Evolutionary conservation across 441 rosid species (phyloP).

Genomic region (Populus trichocarpa): DNA sequence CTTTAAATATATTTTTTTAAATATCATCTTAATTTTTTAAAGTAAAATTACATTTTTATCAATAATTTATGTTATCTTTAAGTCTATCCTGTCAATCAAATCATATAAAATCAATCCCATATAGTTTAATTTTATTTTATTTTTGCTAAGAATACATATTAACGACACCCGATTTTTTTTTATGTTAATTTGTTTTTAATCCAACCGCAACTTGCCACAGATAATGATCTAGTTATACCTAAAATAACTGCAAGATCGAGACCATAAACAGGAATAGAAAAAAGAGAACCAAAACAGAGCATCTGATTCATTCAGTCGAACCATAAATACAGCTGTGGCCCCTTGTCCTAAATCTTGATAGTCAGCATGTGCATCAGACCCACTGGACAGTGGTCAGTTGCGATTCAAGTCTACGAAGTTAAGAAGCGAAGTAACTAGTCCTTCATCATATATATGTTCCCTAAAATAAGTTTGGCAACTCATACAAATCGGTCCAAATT

Average conservation of each 20-base stretch:
- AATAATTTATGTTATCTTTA: too few species aligned
- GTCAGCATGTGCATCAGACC: background rate
- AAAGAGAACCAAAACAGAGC: background rate
- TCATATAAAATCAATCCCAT: too few species aligned
- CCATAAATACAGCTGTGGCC: background rate
- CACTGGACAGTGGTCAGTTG: background rate
- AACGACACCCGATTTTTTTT: too few species aligned
- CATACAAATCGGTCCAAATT: constrained; percentile 8
- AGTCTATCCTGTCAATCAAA: too few species aligned
- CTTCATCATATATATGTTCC: background rate
- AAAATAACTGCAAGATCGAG: background rate
- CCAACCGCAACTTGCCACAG: too few species aligned
- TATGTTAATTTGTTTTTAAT: too few species aligned
- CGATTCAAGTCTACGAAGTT: background rate
- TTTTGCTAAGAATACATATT: too few species aligned
- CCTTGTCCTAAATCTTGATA: background rate
- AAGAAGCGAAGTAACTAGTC: background rate
- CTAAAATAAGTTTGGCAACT: background rate
- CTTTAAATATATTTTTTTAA: too few species aligned
- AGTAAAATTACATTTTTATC: too few species aligned
- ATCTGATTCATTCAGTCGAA: background rate
- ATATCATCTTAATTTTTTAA: too few species aligned
- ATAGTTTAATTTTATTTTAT: too few species aligned
- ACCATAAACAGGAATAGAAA: background rate
- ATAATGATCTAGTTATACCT: background rate